Base-by-base conservation (phyloP, 352 stramenopile genomes). In the Pythium volutum region DNA sequence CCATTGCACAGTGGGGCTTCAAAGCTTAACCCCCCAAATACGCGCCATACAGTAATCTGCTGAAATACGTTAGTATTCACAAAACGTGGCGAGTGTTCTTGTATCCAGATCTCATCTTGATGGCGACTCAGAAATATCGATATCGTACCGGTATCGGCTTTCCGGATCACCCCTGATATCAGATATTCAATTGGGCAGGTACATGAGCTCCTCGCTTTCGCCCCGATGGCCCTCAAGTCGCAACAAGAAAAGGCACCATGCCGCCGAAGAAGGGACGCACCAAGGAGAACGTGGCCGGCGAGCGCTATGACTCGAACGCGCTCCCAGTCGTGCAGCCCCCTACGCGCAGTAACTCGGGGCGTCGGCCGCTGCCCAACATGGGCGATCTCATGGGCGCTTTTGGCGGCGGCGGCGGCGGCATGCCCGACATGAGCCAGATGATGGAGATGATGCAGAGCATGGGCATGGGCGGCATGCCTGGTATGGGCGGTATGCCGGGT, bases 221-320 rank as follows among this genome's bases (percentile, higher is more conserved):
- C 6, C 34, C 49, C 36, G 33, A 49, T 38, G 43, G 55, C 27
- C 53, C 41, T 26, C 42, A 26, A 25, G 5, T 41, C 16, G 11
- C 12, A 33, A 22, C 23, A 27, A 25, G 27, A 38, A 7, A 41
- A 22, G 27, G 22, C 12, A 46, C 27, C n/a, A 63, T 9, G 8
- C 84, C 80, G 43, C 59, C 59, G 41, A 88, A 89, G 67, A 88
- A 89, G 67, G 82, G 85, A 51, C 75, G 82, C 23, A 27, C 38
- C 14, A 92, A 93, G 75, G 71, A 87, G 15, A 94, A 89, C 57
- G 77, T 92, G 58, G 76, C 85, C 5, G 85, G 85, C 58, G 85
- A 94, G 78, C 73, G 76, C 46, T 94, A 94, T 67, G 82, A 94
- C 78, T 81, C 85, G 49, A 94, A 94, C 63, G 85, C 85, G 18